Base-by-base conservation (phyloP, 1,139 yeast species). In the Kodamaea sp. region DNA sequence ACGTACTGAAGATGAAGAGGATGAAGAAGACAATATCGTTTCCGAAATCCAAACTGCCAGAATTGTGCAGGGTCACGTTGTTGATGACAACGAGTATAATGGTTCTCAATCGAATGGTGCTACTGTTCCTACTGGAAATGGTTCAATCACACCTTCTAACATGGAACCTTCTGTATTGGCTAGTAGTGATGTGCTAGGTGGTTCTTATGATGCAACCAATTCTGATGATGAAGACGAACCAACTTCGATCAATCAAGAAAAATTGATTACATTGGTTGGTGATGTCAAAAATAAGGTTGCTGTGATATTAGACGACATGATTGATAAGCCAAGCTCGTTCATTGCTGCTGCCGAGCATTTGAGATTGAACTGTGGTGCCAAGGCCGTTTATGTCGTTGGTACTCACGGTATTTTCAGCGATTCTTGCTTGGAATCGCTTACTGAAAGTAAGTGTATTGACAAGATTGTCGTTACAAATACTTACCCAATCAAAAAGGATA, bases 311-410 rank as follows among this genome's bases (percentile, higher is more conserved):
- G 98, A 94, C 64, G 98, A 94, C 60, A 87, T 92, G 94, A 84
- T 94, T 52, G 98, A 92, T 58, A 86, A 94, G 59, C 96, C 97
- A 34, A 84, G 84, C 46, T 81, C 95, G 9, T 90, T 89, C 59
- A 84, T 94, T 50, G 92, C 97, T 31, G 98, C 98, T 34, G 98
- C 98, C 24, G 97, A 94, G 65, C 98, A 92, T 65, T 80, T 95
- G 60, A 78, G 94, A 52, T 72, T 87, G 63, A 89, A 89, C 63
- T 90, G 98, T 67, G 97, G 97, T 43, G 98, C 98, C 44, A 84
- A 82, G 53, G 75, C 81, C 37, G 97, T 94, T 29, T 88, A 86
- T 53, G 82, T 92, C 23, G 82, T 90, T 42, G 98, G 97, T 8
- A 90, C 97, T 4, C 99, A 94, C 57, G 99, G 97, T 48, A 78